phyloP scores from a whole-genome alignment of 169 alveolate genomes.

The Babesia divergens region DNA sequence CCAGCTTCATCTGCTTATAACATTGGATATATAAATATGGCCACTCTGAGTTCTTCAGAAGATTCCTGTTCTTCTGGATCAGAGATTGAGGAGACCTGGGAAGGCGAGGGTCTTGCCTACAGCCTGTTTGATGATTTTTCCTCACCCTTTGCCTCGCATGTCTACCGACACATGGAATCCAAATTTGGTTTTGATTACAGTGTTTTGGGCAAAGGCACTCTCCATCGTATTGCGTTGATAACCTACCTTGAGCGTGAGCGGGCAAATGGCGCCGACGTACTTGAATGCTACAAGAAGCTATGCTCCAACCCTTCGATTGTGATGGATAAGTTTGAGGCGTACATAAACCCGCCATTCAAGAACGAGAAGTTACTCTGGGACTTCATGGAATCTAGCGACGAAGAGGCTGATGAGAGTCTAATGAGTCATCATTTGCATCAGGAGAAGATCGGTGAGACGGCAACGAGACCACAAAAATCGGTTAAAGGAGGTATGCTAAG shows the following conservation, averaged over 20 bases:
- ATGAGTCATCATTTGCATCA: not conserved
- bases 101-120: slow-evolving; percentile 66
- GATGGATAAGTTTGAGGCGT: slow-evolving; percentile 79
- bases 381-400: slow-evolving; percentile 63
- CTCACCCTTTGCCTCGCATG: slow-evolving; percentile 68
- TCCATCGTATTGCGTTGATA: slow-evolving; percentile 50
- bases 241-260: slow-evolving; percentile 50
- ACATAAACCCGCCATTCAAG: slow-evolving; percentile 53
- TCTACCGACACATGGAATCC: slow-evolving; percentile 63
- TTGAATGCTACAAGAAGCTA: slow-evolving; percentile 24
- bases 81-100: slow-evolving; percentile 28
- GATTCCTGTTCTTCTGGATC: slow-evolving; percentile 38
- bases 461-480: not conserved
- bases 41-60: not conserved
- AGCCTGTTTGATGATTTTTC: slow-evolving; percentile 73
- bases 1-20: no score
- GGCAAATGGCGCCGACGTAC: slow-evolving; percentile 27
- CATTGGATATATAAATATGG: not conserved
- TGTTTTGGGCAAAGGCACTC: slow-evolving; percentile 43
- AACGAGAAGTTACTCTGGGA: slow-evolving; percentile 64
- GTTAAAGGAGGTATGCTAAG: not conserved
- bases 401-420: slow-evolving; percentile 39
- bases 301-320: slow-evolving; percentile 44
- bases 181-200: slow-evolving; percentile 49
- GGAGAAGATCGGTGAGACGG: slow-evolving; percentile 16